These are phyloP conservation scores for Hericium rajendrae DNA, from an alignment of 768 basidiomycete genomes.

Conservation along the genomic window DNA sequence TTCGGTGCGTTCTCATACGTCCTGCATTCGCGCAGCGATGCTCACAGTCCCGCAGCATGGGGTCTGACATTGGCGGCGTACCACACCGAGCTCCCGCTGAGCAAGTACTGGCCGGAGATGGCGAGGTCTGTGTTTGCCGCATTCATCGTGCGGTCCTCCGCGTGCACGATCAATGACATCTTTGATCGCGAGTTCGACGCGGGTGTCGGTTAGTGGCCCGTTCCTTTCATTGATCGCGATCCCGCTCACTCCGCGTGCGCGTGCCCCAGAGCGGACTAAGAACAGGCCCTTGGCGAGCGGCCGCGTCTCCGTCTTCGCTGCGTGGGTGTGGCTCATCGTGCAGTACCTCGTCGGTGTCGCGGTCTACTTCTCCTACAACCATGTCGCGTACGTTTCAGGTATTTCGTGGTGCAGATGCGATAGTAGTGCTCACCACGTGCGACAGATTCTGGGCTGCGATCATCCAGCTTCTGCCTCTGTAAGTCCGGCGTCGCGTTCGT, in stretches of 20 bases:
- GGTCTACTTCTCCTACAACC: conserved; percentile 8
- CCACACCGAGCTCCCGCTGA: background rate
- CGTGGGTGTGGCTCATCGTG: conserved; percentile 11
- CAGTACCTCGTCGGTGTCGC: conserved; percentile 13
- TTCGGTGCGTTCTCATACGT: background rate
- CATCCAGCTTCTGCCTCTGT: conserved; percentile 13
- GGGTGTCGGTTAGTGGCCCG: conserved; percentile 19
- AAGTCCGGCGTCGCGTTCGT: background rate
- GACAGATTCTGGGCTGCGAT: conserved; percentile 10
- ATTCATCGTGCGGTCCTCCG: conserved; percentile 8
- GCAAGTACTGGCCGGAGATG: background rate
- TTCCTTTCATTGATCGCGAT: background rate
- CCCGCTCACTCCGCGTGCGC: background rate
- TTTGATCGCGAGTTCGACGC: conserved; percentile 20
- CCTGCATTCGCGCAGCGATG: too few species aligned
- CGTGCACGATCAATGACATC: conserved; percentile 15
- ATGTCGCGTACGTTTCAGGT: conserved; percentile 1
- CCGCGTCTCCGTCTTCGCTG: conserved; percentile 14
- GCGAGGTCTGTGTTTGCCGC: background rate
- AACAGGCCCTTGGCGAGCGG: conserved; percentile 14
- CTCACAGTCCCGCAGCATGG: conserved; percentile 3
- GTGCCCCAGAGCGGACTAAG: conserved; percentile 1
- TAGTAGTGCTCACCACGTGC: too few species aligned
- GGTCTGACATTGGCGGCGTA: conserved; percentile 9
- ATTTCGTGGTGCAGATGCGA: background rate